Conservation (phyloP, 352 stramenopile genomes). For the Pythium folliculosum region DNA sequence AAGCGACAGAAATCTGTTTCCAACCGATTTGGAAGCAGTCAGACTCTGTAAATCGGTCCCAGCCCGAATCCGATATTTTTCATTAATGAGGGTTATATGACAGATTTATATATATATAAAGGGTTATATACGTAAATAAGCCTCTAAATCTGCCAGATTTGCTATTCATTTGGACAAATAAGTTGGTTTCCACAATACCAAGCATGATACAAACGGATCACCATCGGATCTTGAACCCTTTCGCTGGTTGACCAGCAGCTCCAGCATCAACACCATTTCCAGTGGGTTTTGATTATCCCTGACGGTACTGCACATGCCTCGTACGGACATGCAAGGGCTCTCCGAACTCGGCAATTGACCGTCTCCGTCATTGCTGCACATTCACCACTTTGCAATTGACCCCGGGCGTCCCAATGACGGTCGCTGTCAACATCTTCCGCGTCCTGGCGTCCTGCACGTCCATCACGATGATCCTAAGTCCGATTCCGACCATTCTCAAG, state of each 20-base stretch:
- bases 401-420: neutral
- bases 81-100: too few relatives aligned
- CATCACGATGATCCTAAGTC: conserved; percentile 44
- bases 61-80: too few relatives aligned
- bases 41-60: too few relatives aligned
- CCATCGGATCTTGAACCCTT: neutral
- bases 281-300: neutral
- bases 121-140: too few relatives aligned
- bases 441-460: conserved; percentile 33
- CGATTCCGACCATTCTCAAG: conserved; percentile 34
- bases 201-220: neutral
- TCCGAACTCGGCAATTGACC: neutral
- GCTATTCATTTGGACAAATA: too few relatives aligned
- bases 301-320: neutral
- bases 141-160: too few relatives aligned
- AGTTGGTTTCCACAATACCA: too few relatives aligned
- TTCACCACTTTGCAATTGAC: neutral
- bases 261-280: neutral
- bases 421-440: conserved; percentile 23
- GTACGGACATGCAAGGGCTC: neutral
- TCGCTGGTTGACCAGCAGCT: neutral
- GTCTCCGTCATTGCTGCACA: neutral
- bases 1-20: too few relatives aligned
- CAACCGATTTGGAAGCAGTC: too few relatives aligned
- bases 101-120: too few relatives aligned